A percentile compares a stretch with the other conserved stretches of the same genome.
These are phyloP conservation scores for Pleurotus citrinopileatus DNA, from an alignment of 768 basidiomycete genomes.

Conservation along the genomic window DNA sequence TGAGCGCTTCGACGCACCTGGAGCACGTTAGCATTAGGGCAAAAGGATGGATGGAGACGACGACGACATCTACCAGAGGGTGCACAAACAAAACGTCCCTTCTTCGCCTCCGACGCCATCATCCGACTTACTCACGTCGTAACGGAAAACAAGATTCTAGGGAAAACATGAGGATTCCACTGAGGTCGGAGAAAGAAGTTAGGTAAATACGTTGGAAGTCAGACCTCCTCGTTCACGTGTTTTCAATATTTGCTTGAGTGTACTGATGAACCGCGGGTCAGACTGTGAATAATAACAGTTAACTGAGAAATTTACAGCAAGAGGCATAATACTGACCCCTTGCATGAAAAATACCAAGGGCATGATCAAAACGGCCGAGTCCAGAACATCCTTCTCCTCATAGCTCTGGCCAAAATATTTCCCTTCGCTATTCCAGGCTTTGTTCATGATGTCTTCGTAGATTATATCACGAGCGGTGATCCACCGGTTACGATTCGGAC, in stretches of 20 bases:
- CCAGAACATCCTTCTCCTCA: constrained; percentile 78
- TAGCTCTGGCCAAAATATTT: constrained; percentile 86
- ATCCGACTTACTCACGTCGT: constrained; percentile 80
- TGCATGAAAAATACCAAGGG: constrained; percentile 91
- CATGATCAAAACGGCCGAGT: constrained; percentile 89
- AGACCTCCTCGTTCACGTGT: constrained; percentile 89
- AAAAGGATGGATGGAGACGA: background rate
- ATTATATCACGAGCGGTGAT: constrained; percentile 70
- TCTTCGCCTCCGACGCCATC: constrained; percentile 97
- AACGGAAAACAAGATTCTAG: constrained; percentile 87
- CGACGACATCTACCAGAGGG: constrained; percentile 60
- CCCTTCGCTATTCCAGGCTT: constrained; percentile 76
- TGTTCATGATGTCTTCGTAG: constrained; percentile 92
- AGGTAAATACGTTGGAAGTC: constrained; percentile 69
- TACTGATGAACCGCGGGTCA: constrained; percentile 87
- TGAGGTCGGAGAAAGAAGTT: background rate
- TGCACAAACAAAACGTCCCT: constrained; percentile 91
- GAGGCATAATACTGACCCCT: constrained; percentile 43
- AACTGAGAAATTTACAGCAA: background rate
- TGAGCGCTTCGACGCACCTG: constrained; percentile 87
- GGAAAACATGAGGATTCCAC: constrained; percentile 3
- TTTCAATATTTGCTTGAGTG: constrained; percentile 79
- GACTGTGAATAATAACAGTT: constrained; percentile 43
- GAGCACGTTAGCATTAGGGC: background rate
- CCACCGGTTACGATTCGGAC: constrained; percentile 73